These are phyloP conservation scores for Coniophora puteana DNA, from an alignment of 1,284 basidiomycete genomes.

Conservation along the genomic window DNA sequence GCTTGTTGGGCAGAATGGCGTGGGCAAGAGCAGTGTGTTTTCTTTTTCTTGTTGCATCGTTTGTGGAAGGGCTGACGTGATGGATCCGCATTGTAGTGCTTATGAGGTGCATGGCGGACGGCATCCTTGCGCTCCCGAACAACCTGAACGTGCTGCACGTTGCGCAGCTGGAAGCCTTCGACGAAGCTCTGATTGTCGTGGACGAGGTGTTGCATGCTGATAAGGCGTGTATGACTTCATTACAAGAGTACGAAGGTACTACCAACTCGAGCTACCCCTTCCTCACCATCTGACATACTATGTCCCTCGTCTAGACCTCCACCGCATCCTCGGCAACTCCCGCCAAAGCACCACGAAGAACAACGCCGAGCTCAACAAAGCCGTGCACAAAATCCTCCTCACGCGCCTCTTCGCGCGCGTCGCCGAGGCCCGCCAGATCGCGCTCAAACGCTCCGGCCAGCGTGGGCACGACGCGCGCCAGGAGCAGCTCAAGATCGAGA, in stretches of 20 bases:
- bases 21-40: conserved; percentile 49
- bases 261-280: not conserved
- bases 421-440: conserved; percentile 7
- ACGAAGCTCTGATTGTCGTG: conserved; percentile 7
- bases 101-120: conserved; percentile 12
- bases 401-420: conserved; percentile 5
- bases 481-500: conserved; percentile 6
- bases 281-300: conserved; percentile 1
- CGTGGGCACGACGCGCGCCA: conserved; percentile 11
- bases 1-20: conserved; percentile 53
- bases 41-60: conserved; percentile 1
- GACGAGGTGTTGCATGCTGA: conserved; percentile 10
- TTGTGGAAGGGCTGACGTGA: conserved; percentile 37
- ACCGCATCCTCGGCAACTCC: conserved; percentile 4
- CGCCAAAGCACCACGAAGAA: conserved; percentile 1
- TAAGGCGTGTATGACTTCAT: conserved; percentile 8
- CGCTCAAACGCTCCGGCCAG: conserved; percentile 8
- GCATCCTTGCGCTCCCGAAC: conserved; percentile 10
- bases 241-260: conserved; percentile 16
- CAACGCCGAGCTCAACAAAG: conserved; percentile 1
- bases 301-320: conserved; percentile 2
- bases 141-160: conserved; percentile 11
- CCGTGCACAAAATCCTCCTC: conserved; percentile 7
- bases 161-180: conserved; percentile 9
- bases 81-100: conserved; percentile 36